Evolutionary conservation across 768 basidiomycete species (phyloP), one percentile per base, ranked within the genome.

Genomic region (Zangia roseola): DNA sequence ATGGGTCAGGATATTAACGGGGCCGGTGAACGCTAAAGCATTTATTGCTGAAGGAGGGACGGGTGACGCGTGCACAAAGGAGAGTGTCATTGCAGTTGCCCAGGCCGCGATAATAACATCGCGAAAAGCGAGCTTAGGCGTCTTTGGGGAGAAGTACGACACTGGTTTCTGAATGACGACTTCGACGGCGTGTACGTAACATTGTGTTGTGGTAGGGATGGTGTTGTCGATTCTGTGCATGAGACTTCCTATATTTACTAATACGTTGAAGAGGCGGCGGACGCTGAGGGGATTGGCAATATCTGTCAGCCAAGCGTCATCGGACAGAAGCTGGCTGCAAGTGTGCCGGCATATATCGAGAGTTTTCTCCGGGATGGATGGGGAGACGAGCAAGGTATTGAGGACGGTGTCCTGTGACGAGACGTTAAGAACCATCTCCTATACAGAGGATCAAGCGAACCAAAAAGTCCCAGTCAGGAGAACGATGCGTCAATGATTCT

Each of bases 211-310:
- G 24, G 58, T 50, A 17, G 62, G 59, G 43, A 62, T 59, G 38
- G 53, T 59, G 34, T 50, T 55, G 53, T 66, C 59, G 51, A 53
- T 57, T 45, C 49, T 63, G 26, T 65, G 68, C 56, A 62, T 60
- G 47, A 69, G 62, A 23, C 71, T 75, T 19, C 71, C 73, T 36
- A 66, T 67, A 17, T 70, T 74, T 49, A 74, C 71, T 37, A 76
- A 61, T 34, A 77, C 67, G 56, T 74, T 74, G 56, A 77, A 76
- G 7, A 79, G 58, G 6, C 75, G 71, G 45, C 73, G 74, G 4
- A 69, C 54, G 43, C 71, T 74, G 44, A 47, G 58, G 21, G 61
- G 57, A 8, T 70, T 55, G 25, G 58, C 54, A 14, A 54, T 28
- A 26, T 63, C 37, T 28, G 56, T 56, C 26, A 63, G 40, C 56